These are phyloP conservation scores for Psilocybe tampanensis DNA, from an alignment of 768 basidiomycete genomes.

Conservation along the genomic window DNA sequence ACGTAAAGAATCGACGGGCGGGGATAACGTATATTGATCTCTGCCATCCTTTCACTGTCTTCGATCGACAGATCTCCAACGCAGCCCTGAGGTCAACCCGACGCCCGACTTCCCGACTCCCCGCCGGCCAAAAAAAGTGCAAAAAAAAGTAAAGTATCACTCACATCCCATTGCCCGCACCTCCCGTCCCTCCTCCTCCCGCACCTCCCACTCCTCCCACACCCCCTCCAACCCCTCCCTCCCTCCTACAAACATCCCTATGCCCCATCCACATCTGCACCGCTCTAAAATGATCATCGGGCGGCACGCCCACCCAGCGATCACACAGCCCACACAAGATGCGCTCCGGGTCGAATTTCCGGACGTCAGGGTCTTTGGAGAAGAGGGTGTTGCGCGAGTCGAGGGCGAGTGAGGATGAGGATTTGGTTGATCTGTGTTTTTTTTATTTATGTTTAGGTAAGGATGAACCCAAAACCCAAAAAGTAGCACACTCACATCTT, in stretches of 20 bases:
- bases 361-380: constrained; percentile 67
- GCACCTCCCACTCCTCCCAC: neutral
- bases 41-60: too few relatives aligned
- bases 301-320: constrained; percentile 61
- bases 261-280: constrained; percentile 72
- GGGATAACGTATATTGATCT: too few relatives aligned
- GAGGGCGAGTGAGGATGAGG: too few relatives aligned
- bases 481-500: constrained; percentile 77
- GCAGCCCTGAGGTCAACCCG: too few relatives aligned
- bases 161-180: too few relatives aligned
- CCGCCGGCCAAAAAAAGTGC: too few relatives aligned
- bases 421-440: constrained; percentile 59
- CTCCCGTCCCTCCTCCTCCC: neutral
- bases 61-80: too few relatives aligned
- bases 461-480: too few relatives aligned
- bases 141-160: too few relatives aligned
- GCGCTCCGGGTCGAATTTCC: constrained; percentile 75
- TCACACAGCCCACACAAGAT: constrained; percentile 72
- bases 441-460: constrained; percentile 36
- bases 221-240: constrained; percentile 26
- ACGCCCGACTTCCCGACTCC: too few relatives aligned
- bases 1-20: too few relatives aligned
- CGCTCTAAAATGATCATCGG: constrained; percentile 61
- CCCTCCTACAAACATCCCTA: too few relatives aligned
- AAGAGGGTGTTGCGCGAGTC: constrained; percentile 64